phyloP scores from a whole-genome alignment of 208 protist genomes.

The Leishmania tarentolae region DNA sequence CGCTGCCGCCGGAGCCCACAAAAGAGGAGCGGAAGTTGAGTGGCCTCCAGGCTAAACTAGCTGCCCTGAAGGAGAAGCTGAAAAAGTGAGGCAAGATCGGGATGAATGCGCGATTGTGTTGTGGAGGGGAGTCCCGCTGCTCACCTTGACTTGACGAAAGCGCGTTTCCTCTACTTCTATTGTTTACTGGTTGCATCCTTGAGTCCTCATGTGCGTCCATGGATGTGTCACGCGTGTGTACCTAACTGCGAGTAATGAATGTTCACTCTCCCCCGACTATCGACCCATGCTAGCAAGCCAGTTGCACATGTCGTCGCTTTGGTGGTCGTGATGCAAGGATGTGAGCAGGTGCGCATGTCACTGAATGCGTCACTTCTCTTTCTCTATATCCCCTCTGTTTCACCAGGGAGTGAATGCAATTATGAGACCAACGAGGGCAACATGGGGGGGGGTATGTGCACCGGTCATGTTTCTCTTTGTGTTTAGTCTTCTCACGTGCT shows the following conservation, averaged over 20 bases:
- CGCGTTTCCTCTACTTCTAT: not conserved
- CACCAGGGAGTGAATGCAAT: not conserved
- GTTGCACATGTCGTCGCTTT: not conserved
- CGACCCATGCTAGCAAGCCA: not conserved
- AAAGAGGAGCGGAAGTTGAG: slow-evolving; percentile 86
- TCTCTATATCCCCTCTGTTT: not conserved
- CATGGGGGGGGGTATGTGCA: not conserved
- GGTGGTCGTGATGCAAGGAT: not conserved
- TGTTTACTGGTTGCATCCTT: not conserved
- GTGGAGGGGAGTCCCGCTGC: not conserved
- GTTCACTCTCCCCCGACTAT: not conserved
- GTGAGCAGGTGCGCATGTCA: not conserved
- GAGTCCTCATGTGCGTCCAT: not conserved
- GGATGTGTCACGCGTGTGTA: not conserved
- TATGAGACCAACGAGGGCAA: not conserved
- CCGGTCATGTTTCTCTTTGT: not conserved
- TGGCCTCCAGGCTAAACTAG: slow-evolving; percentile 82
- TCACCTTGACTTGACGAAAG: not conserved
- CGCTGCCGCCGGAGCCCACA: slow-evolving; percentile 47
- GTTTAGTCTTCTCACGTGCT: slow-evolving; percentile 6
- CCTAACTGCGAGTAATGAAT: not conserved
- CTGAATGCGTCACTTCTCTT: not conserved
- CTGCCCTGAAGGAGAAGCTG: slow-evolving; percentile 80
- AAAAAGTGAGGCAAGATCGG: slow-evolving; percentile 37
- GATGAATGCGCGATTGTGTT: not conserved